These are phyloP conservation scores for Alternaria angustiovoidea DNA, from an alignment of 2,329 filamentous ascomycete genomes.

Conservation along the genomic window DNA sequence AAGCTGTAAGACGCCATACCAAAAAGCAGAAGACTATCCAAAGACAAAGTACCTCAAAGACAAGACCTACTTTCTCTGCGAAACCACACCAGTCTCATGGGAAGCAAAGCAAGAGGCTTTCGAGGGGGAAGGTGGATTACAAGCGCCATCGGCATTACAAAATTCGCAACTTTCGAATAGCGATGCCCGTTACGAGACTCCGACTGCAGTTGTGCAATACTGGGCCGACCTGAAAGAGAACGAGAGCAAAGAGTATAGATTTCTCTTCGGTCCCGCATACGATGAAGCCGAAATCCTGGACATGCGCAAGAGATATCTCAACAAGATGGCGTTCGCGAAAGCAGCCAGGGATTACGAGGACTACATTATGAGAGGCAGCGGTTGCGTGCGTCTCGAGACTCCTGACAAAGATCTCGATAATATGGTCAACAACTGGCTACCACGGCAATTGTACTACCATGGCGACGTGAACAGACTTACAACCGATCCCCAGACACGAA, in stretches of 20 bases:
- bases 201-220: constrained; percentile 64
- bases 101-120: constrained; percentile 63
- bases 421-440: constrained; percentile 67
- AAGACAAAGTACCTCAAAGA: constrained; percentile 66
- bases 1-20: constrained; percentile 64
- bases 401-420: constrained; percentile 65
- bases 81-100: constrained; percentile 61
- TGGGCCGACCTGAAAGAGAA: constrained; percentile 51
- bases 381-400: constrained; percentile 62
- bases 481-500: constrained; percentile 67
- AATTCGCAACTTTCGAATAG: constrained; percentile 53
- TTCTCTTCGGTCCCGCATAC: constrained; percentile 64
- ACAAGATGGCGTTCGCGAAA: constrained; percentile 58
- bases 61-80: constrained; percentile 66
- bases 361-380: constrained; percentile 61
- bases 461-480: constrained; percentile 67
- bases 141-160: constrained; percentile 58
- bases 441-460: constrained; percentile 66
- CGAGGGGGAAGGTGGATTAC: constrained; percentile 65
- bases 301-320: constrained; percentile 60
- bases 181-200: constrained; percentile 65
- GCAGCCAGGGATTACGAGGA: constrained; percentile 58
- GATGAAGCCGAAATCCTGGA: constrained; percentile 60
- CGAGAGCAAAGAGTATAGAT: constrained; percentile 60
- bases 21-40: constrained; percentile 65